Percentiles rank a stretch among this genome's conserved stretches.
Evolutionary conservation across 371 early-diverging fungal genomes (phyloP).

Genomic region (Mucor lusitanicus): DNA sequence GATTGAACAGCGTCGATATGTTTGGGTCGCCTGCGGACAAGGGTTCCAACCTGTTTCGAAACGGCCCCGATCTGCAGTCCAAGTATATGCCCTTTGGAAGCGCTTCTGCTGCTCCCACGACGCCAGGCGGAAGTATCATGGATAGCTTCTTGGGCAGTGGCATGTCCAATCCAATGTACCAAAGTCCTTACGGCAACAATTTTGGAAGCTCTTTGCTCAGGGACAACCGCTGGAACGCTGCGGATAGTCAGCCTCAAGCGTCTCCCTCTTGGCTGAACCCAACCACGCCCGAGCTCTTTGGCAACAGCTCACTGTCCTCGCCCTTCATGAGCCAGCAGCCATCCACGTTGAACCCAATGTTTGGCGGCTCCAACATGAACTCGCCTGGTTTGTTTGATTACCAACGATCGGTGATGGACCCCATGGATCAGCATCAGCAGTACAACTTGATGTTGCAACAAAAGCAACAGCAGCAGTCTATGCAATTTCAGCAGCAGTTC

Average conservation of each 20-base stretch:
- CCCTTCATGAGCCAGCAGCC: slow-evolving; percentile 28
- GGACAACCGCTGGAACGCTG: slow-evolving; percentile 17
- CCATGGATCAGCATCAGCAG: slow-evolving; percentile 46
- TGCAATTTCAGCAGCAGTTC: slow-evolving; percentile 48
- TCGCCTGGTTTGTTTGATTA: slow-evolving; percentile 41
- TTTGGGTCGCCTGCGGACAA: slow-evolving; percentile 19
- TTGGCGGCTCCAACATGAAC: slow-evolving; percentile 24
- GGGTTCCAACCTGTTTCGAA: slow-evolving; percentile 13
- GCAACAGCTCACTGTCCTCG: slow-evolving; percentile 16
- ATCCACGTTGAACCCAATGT: slow-evolving; percentile 30
- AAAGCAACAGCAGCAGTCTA: slow-evolving; percentile 52
- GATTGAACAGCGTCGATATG: slow-evolving; percentile 22
- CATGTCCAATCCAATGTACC: slow-evolving; percentile 13
- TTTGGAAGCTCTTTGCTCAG: slow-evolving; percentile 20
- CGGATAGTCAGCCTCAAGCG: slow-evolving; percentile 5
- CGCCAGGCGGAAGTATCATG: slow-evolving; percentile 19
- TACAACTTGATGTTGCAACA: slow-evolving; percentile 54
- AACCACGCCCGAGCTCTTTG: slow-evolving; percentile 35
- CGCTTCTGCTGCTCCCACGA: slow-evolving; percentile 11
- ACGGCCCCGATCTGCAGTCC: slow-evolving; percentile 11
- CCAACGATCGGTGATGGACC: slow-evolving; percentile 36
- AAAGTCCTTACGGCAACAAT: slow-evolving; percentile 18
- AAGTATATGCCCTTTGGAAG: slow-evolving; percentile 40
- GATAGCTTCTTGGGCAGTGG: slow-evolving; percentile 14
- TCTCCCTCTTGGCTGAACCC: slow-evolving; percentile 38